Conservation (phyloP, 2,329 filamentous ascomycete genomes). For the Zymoseptoria tritici region DNA sequence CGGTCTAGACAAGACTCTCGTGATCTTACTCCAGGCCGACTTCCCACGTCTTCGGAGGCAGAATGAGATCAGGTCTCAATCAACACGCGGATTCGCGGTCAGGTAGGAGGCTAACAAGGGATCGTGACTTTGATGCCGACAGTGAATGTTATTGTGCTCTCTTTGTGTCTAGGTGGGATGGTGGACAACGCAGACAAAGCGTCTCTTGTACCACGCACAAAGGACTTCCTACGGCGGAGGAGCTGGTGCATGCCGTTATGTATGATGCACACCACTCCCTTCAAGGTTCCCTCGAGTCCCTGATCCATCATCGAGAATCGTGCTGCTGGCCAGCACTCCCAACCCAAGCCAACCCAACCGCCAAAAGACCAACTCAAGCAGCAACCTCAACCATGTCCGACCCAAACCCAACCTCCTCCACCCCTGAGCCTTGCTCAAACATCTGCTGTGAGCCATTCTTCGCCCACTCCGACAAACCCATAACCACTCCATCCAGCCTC, state of each 20-base stretch:
- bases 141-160: background rate
- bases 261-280: background rate
- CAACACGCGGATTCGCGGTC: too few relatives aligned
- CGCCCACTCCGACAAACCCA: background rate
- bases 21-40: too few relatives aligned
- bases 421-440: background rate
- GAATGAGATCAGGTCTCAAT: too few relatives aligned
- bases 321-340: background rate
- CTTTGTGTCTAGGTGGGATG: background rate
- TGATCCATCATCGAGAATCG: background rate
- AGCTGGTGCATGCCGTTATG: background rate
- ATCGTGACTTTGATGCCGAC: background rate
- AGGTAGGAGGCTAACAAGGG: background rate
- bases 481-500: background rate
- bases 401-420: background rate
- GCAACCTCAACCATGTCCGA: background rate
- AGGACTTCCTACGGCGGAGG: background rate
- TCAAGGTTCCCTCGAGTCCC: background rate
- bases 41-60: too few relatives aligned
- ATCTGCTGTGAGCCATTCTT: slow-evolving; percentile 1
- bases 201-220: background rate
- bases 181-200: background rate
- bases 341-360: background rate
- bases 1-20: too few relatives aligned
- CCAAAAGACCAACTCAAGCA: background rate